phyloP scores from a whole-genome alignment of 1,139 yeast species.

The Blastobotrys ciferrii region DNA sequence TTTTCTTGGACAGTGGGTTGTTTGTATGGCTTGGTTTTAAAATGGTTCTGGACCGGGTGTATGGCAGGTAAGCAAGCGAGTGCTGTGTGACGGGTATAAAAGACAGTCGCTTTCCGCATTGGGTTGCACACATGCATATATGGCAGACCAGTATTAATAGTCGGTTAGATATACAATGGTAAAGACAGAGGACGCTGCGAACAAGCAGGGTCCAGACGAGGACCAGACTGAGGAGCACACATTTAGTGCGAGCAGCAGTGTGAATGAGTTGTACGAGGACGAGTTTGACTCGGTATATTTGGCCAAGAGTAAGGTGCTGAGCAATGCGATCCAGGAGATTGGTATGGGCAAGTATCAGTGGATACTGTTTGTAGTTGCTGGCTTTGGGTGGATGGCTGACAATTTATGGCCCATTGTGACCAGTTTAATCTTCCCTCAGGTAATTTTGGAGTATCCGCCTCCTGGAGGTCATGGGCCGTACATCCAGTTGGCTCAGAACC shows the following conservation, averaged over 20 bases:
- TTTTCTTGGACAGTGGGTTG: neutral
- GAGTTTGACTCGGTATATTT: constrained; percentile 21
- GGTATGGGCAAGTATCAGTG: constrained; percentile 29
- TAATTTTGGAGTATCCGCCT: constrained; percentile 18
- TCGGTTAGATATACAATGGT: constrained; percentile 3
- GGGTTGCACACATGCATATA: neutral
- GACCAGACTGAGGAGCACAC: neutral
- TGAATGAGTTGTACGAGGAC: constrained; percentile 16
- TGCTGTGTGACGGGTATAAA: neutral
- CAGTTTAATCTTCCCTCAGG: constrained; percentile 39
- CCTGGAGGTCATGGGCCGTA: constrained; percentile 35
- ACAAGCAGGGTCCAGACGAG: neutral
- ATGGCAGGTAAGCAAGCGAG: neutral
- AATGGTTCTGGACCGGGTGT: neutral
- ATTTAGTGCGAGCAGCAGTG: constrained; percentile 2
- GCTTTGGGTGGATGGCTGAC: constrained; percentile 64
- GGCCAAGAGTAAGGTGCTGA: constrained; percentile 19
- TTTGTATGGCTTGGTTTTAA: neutral
- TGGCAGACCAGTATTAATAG: neutral
- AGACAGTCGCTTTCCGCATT: neutral
- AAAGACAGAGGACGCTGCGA: neutral
- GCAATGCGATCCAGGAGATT: constrained; percentile 30
- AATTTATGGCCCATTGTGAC: constrained; percentile 52
- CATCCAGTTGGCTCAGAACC: constrained; percentile 37
- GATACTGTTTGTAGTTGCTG: constrained; percentile 33